Conservation (phyloP, 371 early-diverging fungal genomes). For the Mortierella sp. region DNA sequence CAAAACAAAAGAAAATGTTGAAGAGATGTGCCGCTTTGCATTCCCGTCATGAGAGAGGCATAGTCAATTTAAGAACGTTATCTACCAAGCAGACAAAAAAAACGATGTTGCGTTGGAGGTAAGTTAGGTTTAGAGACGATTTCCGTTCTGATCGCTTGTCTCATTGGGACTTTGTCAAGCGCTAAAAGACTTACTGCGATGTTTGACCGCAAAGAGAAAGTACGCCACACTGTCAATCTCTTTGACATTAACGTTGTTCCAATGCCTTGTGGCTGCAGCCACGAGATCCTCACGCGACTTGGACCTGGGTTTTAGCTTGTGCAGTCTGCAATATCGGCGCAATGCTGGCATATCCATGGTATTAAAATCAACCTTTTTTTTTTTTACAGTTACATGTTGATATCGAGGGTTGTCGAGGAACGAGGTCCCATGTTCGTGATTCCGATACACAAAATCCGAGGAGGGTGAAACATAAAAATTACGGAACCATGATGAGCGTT, state of each 20-base stretch:
- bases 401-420: too few relatives aligned
- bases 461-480: too few relatives aligned
- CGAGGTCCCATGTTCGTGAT: too few relatives aligned
- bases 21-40: too few relatives aligned
- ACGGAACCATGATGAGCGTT: background rate
- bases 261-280: conserved; percentile 37
- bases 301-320: conserved; percentile 48
- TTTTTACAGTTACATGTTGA: too few relatives aligned
- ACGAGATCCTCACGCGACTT: conserved; percentile 37
- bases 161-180: background rate
- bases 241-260: conserved; percentile 23
- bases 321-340: conserved; percentile 50
- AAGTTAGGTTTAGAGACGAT: too few relatives aligned
- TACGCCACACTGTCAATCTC: conserved; percentile 50
- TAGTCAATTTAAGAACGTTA: conserved; percentile 29
- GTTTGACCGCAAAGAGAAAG: conserved; percentile 52
- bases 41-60: conserved; percentile 17
- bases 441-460: too few relatives aligned
- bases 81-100: conserved; percentile 3
- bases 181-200: conserved; percentile 36
- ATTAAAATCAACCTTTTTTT: conserved; percentile 43
- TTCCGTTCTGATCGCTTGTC: background rate
- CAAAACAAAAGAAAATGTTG: too few relatives aligned
- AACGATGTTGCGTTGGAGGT: background rate
- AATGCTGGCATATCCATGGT: conserved; percentile 32